These are phyloP conservation scores for Juglanconis juglandina DNA, from an alignment of 2,329 filamentous ascomycete genomes.

Conservation along the genomic window DNA sequence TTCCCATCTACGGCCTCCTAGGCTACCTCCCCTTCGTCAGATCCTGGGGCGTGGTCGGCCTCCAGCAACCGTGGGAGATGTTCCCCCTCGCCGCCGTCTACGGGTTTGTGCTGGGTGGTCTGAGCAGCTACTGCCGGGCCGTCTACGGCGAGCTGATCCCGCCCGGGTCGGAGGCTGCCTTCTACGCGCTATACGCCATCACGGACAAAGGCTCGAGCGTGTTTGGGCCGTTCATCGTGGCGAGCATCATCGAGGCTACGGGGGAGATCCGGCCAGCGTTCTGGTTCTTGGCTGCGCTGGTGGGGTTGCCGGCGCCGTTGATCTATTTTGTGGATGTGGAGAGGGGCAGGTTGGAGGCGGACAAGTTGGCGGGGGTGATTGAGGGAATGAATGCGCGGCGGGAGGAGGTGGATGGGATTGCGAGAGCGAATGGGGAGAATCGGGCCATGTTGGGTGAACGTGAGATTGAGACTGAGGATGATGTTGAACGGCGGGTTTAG, in stretches of 20 bases:
- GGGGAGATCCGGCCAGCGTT: constrained; percentile 84
- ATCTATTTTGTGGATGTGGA: constrained; percentile 85
- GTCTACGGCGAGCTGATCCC: constrained; percentile 93
- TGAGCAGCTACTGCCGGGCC: constrained; percentile 87
- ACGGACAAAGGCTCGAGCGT: constrained; percentile 95
- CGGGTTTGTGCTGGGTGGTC: constrained; percentile 87
- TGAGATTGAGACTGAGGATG: constrained; percentile 16
- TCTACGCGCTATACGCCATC: constrained; percentile 94
- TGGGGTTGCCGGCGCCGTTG: constrained; percentile 78
- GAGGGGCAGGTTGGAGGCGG: constrained; percentile 67
- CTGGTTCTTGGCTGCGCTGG: constrained; percentile 83
- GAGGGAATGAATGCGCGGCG: constrained; percentile 44
- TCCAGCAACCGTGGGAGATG: constrained; percentile 98
- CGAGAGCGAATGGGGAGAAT: constrained; percentile 4
- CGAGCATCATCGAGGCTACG: constrained; percentile 80
- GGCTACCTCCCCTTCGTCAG: constrained; percentile 81
- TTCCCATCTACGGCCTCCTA: constrained; percentile 85
- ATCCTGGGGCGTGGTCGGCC: constrained; percentile 70
- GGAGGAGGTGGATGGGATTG: not conserved
- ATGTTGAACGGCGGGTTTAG: not conserved
- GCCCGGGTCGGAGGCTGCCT: constrained; percentile 89
- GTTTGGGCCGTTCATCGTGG: constrained; percentile 92
- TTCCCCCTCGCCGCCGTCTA: constrained; percentile 88
- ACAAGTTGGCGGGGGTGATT: constrained; percentile 58
- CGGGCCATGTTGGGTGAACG: constrained; percentile 19